These are phyloP conservation scores for Fusarium succisae DNA, from an alignment of 2,329 filamentous ascomycete genomes.

Conservation along the genomic window DNA sequence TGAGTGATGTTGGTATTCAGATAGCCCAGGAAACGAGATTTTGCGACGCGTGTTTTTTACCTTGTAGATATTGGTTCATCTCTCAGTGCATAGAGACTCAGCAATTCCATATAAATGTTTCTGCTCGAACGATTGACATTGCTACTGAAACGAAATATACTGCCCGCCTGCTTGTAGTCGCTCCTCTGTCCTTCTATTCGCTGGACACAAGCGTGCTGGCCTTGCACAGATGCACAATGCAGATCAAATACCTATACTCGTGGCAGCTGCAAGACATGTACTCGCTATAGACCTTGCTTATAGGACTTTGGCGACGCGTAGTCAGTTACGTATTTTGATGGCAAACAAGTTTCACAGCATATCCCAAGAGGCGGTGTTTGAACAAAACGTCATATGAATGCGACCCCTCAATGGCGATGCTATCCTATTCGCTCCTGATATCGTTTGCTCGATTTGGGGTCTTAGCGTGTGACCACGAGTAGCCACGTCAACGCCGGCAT, in stretches of 20 bases:
- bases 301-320: not conserved
- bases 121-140: not conserved
- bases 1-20: not conserved
- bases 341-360: not conserved
- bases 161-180: not conserved
- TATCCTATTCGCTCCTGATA: slow-evolving; percentile 8
- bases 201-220: not conserved
- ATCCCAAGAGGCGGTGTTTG: not conserved
- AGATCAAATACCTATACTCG: not conserved
- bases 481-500: not conserved
- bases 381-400: not conserved
- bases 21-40: not conserved
- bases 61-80: not conserved
- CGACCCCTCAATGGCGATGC: slow-evolving; percentile 12
- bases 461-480: not conserved
- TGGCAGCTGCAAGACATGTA: not conserved
- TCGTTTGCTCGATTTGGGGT: not conserved
- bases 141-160: not conserved
- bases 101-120: not conserved
- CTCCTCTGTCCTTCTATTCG: not conserved
- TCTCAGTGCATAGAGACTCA: not conserved
- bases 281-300: not conserved
- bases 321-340: not conserved
- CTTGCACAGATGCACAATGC: not conserved
- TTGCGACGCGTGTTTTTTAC: too few species aligned